phyloP scores from a whole-genome alignment of 169 alveolate genomes.

The Miamiensis avidus region DNA sequence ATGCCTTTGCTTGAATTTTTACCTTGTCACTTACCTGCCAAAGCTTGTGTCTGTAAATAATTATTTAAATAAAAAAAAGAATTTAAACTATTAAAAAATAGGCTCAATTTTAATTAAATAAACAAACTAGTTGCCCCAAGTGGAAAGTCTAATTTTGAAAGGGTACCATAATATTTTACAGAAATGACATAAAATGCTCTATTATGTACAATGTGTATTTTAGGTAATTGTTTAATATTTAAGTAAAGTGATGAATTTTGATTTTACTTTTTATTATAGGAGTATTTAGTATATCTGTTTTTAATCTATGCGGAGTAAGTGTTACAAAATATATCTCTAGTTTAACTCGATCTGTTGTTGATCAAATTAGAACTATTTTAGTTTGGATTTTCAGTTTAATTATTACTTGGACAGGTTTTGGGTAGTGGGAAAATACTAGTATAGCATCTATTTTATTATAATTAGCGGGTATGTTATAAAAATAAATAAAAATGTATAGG shows the following conservation, averaged over 20 bases:
- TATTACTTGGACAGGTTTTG: constrained; percentile 2
- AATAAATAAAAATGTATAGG: neutral
- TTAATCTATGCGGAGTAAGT: constrained; percentile 18
- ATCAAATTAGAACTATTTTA: constrained; percentile 14
- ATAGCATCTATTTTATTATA: constrained; percentile 3
- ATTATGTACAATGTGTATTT: neutral
- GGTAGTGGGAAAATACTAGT: constrained; percentile 20
- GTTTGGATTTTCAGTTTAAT: constrained; percentile 18
- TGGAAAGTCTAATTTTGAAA: neutral
- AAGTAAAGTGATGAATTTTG: neutral
- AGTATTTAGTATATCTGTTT: constrained; percentile 6
- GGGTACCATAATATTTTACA: neutral
- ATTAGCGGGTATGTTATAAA: neutral
- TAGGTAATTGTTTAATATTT: neutral
- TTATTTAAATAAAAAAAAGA: too few relatives aligned
- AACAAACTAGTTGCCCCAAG: neutral
- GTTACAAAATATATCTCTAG: constrained; percentile 20
- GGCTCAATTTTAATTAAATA: too few relatives aligned
- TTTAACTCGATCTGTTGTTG: constrained; percentile 24
- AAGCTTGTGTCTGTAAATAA: neutral
- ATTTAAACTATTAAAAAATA: too few relatives aligned
- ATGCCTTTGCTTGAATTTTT: constrained; percentile 52
- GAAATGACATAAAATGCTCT: neutral
- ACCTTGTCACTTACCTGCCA: neutral
- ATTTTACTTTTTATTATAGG: constrained; percentile 4